Base-by-base conservation (phyloP, 2,329 filamentous ascomycete genomes). In the Colletotrichum liriopes region DNA sequence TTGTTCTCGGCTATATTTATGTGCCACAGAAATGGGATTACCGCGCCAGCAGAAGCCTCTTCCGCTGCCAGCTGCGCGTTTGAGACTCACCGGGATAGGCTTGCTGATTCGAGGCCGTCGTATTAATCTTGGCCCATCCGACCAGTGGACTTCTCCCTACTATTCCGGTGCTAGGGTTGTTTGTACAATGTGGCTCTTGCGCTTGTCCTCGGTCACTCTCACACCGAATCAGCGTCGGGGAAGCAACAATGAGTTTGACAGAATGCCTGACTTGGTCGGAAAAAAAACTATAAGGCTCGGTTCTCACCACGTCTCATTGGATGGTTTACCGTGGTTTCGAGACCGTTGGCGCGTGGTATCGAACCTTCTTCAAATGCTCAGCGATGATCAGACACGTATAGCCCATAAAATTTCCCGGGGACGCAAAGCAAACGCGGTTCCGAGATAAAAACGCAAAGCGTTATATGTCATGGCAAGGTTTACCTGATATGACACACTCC, bases 381-480 rank as follows among this genome's bases (percentile, higher is more conserved):
- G 9, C 18, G 20, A 49, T 39, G 56, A 51, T 58, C 49, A 62
- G 58, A 67, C 64, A n/a, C n/a, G 20, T 5, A 37, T 14, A 8
- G 5, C 32, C 6, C 20, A n/a, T 14, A 5, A 0, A 11, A 14
- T 5, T 26, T 20, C 3, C 49, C 41, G 35, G 49, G 58, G 43
- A 51, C 16, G 64, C 26, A 62, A 9, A 39, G 26, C 14, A 14
- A 20, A 23, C 12, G 49, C 4, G 16, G 23, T 18, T 11, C 47
- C 39, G 41, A 49, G 55, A 52, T 11, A 26, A 26, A 65, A 11
- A 67, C 43, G 54, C 45, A 39, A 23, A 23, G 39, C 45, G 11
- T 51, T 11, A 39, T 23, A 37, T 35, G 60, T 23, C 18, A 20
- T 58, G 11, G 45, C 63, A 71, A 67, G 47, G 55, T 61, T 67